Conservation (phyloP, 352 stramenopile species). For the Pythium plurisporium region DNA sequence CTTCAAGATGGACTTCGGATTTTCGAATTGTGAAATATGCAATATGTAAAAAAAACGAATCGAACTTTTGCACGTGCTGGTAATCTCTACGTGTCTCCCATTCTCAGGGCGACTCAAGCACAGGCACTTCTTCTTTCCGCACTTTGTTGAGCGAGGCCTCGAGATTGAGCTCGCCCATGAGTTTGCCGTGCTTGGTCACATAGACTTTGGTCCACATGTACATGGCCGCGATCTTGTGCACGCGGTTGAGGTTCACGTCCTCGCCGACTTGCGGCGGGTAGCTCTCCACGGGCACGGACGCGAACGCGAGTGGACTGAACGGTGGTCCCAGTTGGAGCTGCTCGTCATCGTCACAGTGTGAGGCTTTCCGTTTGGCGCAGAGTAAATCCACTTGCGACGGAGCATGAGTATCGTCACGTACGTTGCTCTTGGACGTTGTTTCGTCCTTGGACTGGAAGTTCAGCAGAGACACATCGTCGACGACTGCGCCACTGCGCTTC, state of each 20-base stretch:
- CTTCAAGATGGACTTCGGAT: no score
- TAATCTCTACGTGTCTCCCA: not conserved
- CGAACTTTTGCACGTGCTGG: no score
- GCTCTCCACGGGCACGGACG: slow-evolving; percentile 67
- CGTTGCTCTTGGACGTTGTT: slow-evolving; percentile 36
- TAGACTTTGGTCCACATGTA: slow-evolving; percentile 84
- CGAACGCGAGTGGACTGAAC: slow-evolving; percentile 56
- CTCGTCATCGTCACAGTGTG: slow-evolving; percentile 14
- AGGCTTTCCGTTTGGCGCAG: slow-evolving; percentile 6
- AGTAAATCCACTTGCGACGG: slow-evolving; percentile 9
- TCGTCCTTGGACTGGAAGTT: slow-evolving; percentile 63
- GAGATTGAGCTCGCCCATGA: slow-evolving; percentile 66
- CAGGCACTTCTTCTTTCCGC: slow-evolving; percentile 38
- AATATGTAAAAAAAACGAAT: not conserved
- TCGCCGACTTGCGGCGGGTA: slow-evolving; percentile 75
- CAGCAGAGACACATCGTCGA: slow-evolving; percentile 66
- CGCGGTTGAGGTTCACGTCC: slow-evolving; percentile 58
- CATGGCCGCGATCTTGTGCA: slow-evolving; percentile 76
- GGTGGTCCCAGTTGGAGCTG: slow-evolving; percentile 68
- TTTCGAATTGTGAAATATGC: slow-evolving; percentile 1
- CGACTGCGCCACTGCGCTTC: slow-evolving; percentile 40
- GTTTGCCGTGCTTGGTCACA: slow-evolving; percentile 62
- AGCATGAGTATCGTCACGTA: slow-evolving; percentile 22
- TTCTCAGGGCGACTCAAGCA: slow-evolving; percentile 32
- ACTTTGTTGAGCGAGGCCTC: slow-evolving; percentile 56